Evolutionary conservation across 192 early-diverging fungal species (phyloP).

Genomic region (Phycomyces blakesleeanus): DNA sequence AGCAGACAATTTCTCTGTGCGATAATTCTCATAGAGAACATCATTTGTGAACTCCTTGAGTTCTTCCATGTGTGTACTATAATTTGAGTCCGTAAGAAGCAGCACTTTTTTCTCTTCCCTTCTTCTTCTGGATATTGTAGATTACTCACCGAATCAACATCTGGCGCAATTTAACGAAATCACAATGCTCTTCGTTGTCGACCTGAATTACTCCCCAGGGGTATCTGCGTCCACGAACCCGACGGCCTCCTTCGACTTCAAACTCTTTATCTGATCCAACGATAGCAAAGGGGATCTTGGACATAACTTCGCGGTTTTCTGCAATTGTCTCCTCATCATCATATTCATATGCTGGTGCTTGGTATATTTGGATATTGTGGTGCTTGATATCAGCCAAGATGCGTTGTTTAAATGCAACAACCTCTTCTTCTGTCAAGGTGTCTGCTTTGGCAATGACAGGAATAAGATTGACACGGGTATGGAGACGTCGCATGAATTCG

Average conservation of each 20-base stretch:
- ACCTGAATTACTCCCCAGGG: constrained; percentile 97
- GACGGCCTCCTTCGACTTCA: constrained; percentile 79
- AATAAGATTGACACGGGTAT: constrained; percentile 85
- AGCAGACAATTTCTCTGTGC: constrained; percentile 89
- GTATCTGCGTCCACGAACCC: constrained; percentile 86
- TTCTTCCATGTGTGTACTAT: constrained; percentile 94
- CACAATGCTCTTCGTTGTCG: constrained; percentile 94
- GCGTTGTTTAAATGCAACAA: constrained; percentile 79
- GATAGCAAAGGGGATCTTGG: constrained; percentile 95
- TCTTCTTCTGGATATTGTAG: too few species aligned
- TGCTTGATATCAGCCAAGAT: constrained; percentile 80
- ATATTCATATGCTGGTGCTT: constrained; percentile 77
- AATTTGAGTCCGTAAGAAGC: not conserved
- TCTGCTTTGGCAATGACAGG: constrained; percentile 91
- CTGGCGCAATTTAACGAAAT: constrained; percentile 94
- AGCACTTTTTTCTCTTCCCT: too few species aligned
- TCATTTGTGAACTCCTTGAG: constrained; percentile 91
- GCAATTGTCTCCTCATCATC: constrained; percentile 81
- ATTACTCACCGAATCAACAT: constrained; percentile 64
- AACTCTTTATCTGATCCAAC: constrained; percentile 89
- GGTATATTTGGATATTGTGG: constrained; percentile 87
- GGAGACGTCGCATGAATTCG: constrained; percentile 91
- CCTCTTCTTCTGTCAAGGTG: constrained; percentile 82
- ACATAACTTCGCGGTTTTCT: constrained; percentile 76
- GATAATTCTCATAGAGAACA: constrained; percentile 94